phyloP scores from a whole-genome alignment of 441 rosid genomes.

The Pelargonium cotyledonis region DNA sequence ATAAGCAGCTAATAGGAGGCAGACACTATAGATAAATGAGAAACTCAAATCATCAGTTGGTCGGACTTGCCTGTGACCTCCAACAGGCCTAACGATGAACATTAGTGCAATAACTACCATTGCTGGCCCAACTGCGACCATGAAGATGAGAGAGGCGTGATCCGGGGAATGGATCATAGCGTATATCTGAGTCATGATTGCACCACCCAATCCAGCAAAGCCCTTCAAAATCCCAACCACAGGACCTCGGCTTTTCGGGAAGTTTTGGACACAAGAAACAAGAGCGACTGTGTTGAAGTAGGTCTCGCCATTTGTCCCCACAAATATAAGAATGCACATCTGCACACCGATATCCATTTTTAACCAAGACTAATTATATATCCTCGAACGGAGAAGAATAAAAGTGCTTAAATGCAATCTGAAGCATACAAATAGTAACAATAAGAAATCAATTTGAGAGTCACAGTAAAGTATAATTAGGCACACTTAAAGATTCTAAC shows the following conservation, averaged over 20 bases:
- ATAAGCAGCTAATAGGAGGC: slow-evolving; percentile 76
- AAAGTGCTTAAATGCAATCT: no score
- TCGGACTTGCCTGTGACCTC: slow-evolving; percentile 78
- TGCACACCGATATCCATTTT: slow-evolving; percentile 21
- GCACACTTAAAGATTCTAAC: background rate
- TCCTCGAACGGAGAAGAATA: no score
- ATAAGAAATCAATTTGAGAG: no score
- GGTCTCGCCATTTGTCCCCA: slow-evolving; percentile 91
- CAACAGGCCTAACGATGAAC: slow-evolving; percentile 87
- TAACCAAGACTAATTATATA: no score
- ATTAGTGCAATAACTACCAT: slow-evolving; percentile 63
- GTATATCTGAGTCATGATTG: slow-evolving; percentile 83
- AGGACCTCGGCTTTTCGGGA: slow-evolving; percentile 92
- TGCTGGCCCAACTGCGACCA: slow-evolving; percentile 93
- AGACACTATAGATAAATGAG: slow-evolving; percentile 61
- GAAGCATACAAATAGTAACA: no score
- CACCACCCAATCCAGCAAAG: slow-evolving; percentile 96
- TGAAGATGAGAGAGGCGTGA: slow-evolving; percentile 74
- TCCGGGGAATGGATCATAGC: slow-evolving; percentile 63
- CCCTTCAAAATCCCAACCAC: slow-evolving; percentile 96
- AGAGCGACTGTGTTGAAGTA: slow-evolving; percentile 85
- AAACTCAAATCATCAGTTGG: slow-evolving; percentile 59
- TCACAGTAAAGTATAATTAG: no score
- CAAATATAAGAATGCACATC: slow-evolving; percentile 85
- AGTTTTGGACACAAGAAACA: slow-evolving; percentile 92